phyloP scores from a whole-genome alignment of 1,284 basidiomycete species.

The Ceratobasidium papillatum region DNA sequence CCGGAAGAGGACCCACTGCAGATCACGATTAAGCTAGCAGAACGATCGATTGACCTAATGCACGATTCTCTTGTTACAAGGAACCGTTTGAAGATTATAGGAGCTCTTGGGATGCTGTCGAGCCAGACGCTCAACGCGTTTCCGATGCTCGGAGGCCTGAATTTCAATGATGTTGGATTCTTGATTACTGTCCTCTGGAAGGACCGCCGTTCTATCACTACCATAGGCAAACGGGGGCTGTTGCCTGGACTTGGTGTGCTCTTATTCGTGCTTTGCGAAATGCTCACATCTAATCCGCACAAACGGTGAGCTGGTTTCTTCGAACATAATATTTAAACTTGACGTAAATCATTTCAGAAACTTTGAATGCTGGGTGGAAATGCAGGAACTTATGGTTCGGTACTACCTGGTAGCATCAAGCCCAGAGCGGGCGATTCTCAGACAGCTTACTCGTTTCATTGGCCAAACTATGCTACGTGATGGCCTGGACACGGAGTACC shows the following conservation, averaged over 20 bases:
- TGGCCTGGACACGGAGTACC: neutral
- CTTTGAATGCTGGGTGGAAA: neutral
- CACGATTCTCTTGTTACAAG: neutral
- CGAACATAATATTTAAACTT: too few relatives aligned
- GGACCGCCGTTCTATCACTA: neutral
- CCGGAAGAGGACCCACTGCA: neutral
- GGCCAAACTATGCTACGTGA: neutral
- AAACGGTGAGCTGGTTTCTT: neutral
- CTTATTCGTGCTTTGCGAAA: slow-evolving; percentile 9
- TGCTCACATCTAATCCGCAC: neutral
- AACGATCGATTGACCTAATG: neutral
- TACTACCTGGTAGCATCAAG: slow-evolving; percentile 6
- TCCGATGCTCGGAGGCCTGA: neutral
- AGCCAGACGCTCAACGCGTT: neutral
- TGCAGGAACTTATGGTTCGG: slow-evolving; percentile 13
- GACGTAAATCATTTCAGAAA: neutral
- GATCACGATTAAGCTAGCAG: neutral
- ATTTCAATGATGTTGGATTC: neutral
- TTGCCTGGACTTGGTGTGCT: slow-evolving; percentile 13
- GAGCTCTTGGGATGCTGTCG: neutral
- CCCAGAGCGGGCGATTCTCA: neutral
- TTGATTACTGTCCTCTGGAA: slow-evolving; percentile 1
- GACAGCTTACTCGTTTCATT: neutral
- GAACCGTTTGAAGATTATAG: neutral
- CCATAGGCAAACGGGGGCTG: neutral